Percentiles rank a stretch among this genome's conserved stretches.
These are phyloP conservation scores for Fraxinus platypoda DNA, from an alignment of 305 asterid species.

Conservation along the genomic window DNA sequence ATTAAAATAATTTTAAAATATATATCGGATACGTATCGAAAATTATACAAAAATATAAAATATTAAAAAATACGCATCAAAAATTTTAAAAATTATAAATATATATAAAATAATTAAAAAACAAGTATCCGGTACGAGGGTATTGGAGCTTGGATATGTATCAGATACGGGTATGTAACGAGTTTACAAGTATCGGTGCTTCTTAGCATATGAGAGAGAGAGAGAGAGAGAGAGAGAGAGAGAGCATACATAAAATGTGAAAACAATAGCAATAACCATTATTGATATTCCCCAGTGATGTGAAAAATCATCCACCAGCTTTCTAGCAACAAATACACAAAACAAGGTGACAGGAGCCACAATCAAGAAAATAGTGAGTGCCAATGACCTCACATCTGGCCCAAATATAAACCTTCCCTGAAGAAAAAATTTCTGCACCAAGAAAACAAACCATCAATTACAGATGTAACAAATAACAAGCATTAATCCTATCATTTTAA, in stretches of 20 bases:
- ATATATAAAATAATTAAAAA: too few species aligned
- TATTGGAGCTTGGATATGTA: too few species aligned
- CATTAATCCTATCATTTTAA: background rate
- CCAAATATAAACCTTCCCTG: constrained; percentile 95
- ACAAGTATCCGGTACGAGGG: too few species aligned
- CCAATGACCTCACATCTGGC: constrained; percentile 90
- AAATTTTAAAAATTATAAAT: too few species aligned
- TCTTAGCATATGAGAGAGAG: constrained; percentile 15
- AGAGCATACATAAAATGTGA: constrained; percentile 67
- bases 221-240: constrained; percentile 30
- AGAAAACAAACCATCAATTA: constrained; percentile 25
- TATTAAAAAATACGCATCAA: too few species aligned
- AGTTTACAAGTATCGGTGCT: too few species aligned
- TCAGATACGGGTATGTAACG: too few species aligned
- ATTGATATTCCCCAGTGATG: constrained; percentile 68
- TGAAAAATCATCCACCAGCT: constrained; percentile 73
- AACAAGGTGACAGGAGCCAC: constrained; percentile 77
- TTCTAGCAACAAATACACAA: constrained; percentile 88
- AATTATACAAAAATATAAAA: too few species aligned
- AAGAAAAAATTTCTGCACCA: constrained; percentile 77
- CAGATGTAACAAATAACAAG: background rate
- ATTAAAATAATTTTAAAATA: too few species aligned
- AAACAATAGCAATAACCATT: constrained; percentile 59
- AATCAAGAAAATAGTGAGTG: constrained; percentile 74
- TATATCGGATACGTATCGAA: too few species aligned